Evolutionary conservation across 768 basidiomycete species (phyloP).

Genomic region (Hygrophoropsis aurantiaca): DNA sequence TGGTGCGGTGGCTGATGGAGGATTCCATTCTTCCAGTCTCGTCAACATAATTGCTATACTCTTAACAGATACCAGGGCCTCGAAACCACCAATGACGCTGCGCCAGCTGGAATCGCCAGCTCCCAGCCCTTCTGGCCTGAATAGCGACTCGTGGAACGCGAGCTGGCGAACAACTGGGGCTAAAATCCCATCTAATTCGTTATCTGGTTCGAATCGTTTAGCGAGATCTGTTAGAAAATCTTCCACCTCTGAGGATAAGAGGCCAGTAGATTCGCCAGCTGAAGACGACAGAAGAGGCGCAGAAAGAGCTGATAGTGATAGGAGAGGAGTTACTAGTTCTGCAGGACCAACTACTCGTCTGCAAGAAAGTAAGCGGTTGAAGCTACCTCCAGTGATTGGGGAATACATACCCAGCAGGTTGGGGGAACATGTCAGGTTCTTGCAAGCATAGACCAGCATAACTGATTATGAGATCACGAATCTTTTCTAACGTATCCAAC

Average conservation of each 20-base stretch:
- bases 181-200: slow-evolving; percentile 78
- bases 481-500: slow-evolving; percentile 62
- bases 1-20: slow-evolving; percentile 52
- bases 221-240: slow-evolving; percentile 84
- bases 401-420: slow-evolving; percentile 66
- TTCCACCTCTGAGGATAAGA: slow-evolving; percentile 69
- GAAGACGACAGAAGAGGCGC: slow-evolving; percentile 59
- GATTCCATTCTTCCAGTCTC: slow-evolving; percentile 72
- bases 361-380: background rate
- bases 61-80: slow-evolving; percentile 79
- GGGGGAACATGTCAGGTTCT: slow-evolving; percentile 94
- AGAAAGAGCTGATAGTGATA: slow-evolving; percentile 69
- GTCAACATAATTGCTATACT: slow-evolving; percentile 81
- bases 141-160: slow-evolving; percentile 64
- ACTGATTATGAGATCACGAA: slow-evolving; percentile 81
- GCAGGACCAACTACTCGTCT: slow-evolving; percentile 73
- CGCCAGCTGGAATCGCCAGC: slow-evolving; percentile 81
- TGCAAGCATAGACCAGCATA: slow-evolving; percentile 88
- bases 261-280: slow-evolving; percentile 43
- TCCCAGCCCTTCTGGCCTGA: slow-evolving; percentile 65
- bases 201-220: slow-evolving; percentile 74
- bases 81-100: slow-evolving; percentile 78
- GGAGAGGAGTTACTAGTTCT: slow-evolving; percentile 81
- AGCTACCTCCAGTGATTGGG: background rate
- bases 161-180: slow-evolving; percentile 65